Base-by-base conservation (phyloP, 768 basidiomycete species). In the Ramaria sp. region DNA sequence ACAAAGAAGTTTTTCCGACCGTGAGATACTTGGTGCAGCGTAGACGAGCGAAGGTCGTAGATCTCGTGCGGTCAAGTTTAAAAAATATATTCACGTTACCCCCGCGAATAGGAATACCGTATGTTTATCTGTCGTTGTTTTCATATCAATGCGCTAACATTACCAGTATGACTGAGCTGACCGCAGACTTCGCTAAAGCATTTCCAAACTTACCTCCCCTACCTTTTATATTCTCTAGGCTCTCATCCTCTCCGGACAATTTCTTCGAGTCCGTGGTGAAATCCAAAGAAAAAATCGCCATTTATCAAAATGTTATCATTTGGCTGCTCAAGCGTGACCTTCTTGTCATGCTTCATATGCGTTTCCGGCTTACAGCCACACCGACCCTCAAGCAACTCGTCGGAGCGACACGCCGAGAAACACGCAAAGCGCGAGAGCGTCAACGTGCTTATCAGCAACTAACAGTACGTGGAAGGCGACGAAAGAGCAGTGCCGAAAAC, bases 271-370 rank as follows among this genome's bases (percentile, higher is more conserved):
- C 87, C 9, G 80, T 96, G 43, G 84, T 88, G 15, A 74, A 79
- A 45, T 68, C 75, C 20, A 82, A 84, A 61, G 83, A 85, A 37
- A 70, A 76, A 10, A 78, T 91, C 27, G 73, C 78, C 4, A 65
- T 81, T 49, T 95, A 88, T 66, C 78, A 85, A 59, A 81, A 90
- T 25, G 87, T 94, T 28, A 80, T 98, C 10, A 69, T 86, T 36
- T 97, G 94, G 95, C 79, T 98, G 74, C 74, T 97, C 36, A 87
- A 87, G 63, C 81, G 82, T 38, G 91, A 91, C 63, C 74, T 98
- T 59, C 72, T 97, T 16, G 77, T 88, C 50, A 86, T 88, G 16
- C 74, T 92, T 25, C 93, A 94, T 63, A 79, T 93, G 13, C 82
- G 86, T 36, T 81, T 95, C 52, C 82, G 93, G 28, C 74, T 98